Evolutionary conservation across 2,329 filamentous ascomycete genomes (phyloP).

Genomic region (Bipolaris zeicola): DNA sequence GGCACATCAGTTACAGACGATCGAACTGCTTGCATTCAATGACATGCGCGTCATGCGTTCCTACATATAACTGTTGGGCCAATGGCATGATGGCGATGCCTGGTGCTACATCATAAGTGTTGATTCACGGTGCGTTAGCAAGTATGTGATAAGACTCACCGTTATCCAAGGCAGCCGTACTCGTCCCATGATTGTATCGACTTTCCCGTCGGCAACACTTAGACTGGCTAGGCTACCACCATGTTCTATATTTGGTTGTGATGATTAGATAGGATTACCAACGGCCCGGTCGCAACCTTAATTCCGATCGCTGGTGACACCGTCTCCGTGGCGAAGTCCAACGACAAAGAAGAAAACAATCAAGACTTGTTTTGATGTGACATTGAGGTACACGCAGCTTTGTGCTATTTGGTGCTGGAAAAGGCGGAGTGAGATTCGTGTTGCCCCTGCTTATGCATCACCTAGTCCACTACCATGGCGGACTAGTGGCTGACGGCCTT

Average conservation of each 20-base stretch:
- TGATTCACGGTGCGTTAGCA: background rate
- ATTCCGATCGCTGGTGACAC: background rate
- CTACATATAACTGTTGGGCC: background rate
- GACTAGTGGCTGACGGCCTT: constrained; percentile 9
- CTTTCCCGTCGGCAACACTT: background rate
- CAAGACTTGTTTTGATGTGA: background rate
- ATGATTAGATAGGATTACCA: constrained; percentile 1
- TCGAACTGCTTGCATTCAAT: background rate
- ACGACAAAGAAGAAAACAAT: background rate
- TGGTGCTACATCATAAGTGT: background rate
- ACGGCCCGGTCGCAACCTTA: background rate
- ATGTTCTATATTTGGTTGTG: background rate
- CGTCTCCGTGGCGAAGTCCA: background rate
- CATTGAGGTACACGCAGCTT: background rate
- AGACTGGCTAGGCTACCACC: background rate
- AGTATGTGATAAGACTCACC: background rate
- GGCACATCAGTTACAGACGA: background rate
- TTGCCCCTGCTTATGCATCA: constrained; percentile 22
- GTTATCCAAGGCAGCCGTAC: background rate
- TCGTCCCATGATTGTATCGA: background rate
- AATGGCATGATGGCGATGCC: background rate
- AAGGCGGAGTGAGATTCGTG: constrained; percentile 23
- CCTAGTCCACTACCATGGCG: constrained; percentile 1
- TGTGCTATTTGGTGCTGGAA: constrained; percentile 3
- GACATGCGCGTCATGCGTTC: background rate